Conservation (phyloP, 1,139 yeast genomes). For the Saccharomyces hybrid region DNA sequence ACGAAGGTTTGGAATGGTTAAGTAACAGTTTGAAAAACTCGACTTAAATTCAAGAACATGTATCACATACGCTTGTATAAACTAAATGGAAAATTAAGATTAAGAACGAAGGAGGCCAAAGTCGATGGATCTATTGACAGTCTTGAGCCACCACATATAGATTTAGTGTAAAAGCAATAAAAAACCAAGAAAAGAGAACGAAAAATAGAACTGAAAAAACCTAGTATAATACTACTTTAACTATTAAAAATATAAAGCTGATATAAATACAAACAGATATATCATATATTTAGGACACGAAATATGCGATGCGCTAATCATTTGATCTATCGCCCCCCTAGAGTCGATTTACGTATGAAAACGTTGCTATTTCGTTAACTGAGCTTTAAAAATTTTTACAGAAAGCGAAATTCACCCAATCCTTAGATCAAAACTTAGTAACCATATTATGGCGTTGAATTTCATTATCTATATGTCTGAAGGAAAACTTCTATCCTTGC, state of each 20-base stretch:
- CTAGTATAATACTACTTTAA: neutral
- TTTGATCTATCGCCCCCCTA: neutral
- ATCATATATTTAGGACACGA: neutral
- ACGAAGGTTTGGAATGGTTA: slow-evolving; percentile 90
- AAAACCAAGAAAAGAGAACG: neutral
- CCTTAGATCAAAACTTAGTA: neutral
- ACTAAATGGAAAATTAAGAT: neutral
- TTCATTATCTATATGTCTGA: too few relatives aligned
- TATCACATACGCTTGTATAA: neutral
- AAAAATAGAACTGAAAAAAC: neutral
- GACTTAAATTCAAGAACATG: slow-evolving; percentile 14
- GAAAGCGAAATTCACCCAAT: neutral
- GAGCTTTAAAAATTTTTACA: neutral
- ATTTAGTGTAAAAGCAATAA: neutral
- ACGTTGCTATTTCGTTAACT: neutral
- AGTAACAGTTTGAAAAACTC: slow-evolving; percentile 72
- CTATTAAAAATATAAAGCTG: neutral
- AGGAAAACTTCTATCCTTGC: too few relatives aligned
- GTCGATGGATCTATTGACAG: neutral
- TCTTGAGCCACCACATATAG: neutral
- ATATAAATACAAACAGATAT: neutral
- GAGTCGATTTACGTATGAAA: neutral
- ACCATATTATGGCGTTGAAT: too few relatives aligned
- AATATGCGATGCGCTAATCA: neutral
- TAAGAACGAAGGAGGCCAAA: neutral